These are phyloP conservation scores for Colletotrichum trifolii DNA, from an alignment of 2,329 filamentous ascomycete species.

Conservation along the genomic window DNA sequence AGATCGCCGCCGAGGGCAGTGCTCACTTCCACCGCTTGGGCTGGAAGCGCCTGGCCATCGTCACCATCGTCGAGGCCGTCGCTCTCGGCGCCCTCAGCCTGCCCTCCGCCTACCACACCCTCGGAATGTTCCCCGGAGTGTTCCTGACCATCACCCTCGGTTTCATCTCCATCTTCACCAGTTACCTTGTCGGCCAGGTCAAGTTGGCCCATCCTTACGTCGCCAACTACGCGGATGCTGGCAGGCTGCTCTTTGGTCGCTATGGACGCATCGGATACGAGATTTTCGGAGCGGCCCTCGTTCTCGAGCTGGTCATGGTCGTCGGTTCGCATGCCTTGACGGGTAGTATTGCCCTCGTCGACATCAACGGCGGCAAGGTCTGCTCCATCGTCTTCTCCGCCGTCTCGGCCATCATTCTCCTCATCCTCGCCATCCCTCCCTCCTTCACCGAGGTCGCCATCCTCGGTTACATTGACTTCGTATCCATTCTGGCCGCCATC, in stretches of 20 bases:
- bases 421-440: conserved; percentile 58
- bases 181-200: conserved; percentile 59
- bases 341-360: conserved; percentile 75
- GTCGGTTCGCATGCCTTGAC: conserved; percentile 79
- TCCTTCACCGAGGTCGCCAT: conserved; percentile 62
- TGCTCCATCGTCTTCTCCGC: conserved; percentile 59
- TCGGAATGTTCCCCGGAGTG: conserved; percentile 64
- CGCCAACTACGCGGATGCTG: conserved; percentile 76
- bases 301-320: conserved; percentile 74
- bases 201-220: conserved; percentile 66
- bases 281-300: conserved; percentile 69
- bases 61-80: conserved; percentile 67
- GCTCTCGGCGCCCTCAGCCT: conserved; percentile 64
- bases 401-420: conserved; percentile 58
- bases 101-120: conserved; percentile 61
- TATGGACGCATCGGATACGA: conserved; percentile 66
- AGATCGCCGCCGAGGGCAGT: conserved; percentile 56
- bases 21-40: conserved; percentile 65
- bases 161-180: conserved; percentile 60
- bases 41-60: conserved; percentile 66
- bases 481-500: conserved; percentile 70
- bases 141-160: conserved; percentile 56
- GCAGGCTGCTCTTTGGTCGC: conserved; percentile 65
- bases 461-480: conserved; percentile 66
- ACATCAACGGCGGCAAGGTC: conserved; percentile 65